Evolutionary conservation across 2,329 filamentous ascomycete species (phyloP), one percentile per base, ranked within the genome.

Genomic region (Phialophora verrucosa): DNA sequence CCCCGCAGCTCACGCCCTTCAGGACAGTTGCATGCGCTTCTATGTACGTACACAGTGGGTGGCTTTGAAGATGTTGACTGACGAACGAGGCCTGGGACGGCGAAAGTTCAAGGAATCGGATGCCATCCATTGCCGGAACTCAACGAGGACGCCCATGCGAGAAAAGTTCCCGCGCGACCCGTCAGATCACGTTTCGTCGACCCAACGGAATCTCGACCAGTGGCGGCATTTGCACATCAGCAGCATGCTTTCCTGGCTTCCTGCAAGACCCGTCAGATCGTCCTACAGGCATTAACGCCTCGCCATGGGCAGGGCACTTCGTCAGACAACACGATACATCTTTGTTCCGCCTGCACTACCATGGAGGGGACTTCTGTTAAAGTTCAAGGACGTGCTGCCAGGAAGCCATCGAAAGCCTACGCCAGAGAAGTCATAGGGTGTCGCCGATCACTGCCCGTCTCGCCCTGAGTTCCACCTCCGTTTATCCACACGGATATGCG

Each of bases 1-100:
- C 49, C 49, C 49, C 49, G 20, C 49, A 53, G 49, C 49, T 53
- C 14, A n/a, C n/a, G 49, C 49, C n/a, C 38, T 44, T 20, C 38
- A 44, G 38, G 14, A 44, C 38, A 7, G 38, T 11, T n/a, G 38
- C 38, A 44, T 44, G 14, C 38, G 17, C 14, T 8, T 44, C 38
- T 44, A n/a, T n/a, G n/a, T n/a, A n/a, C n/a, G n/a, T n/a, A 44
- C 38, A 5, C 12, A 14, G 35, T 42, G 4, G 2, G 14, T 44
- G 38, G 7, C 5, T 6, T 44, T n/a, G 17, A 44, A n/a, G 38
- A 44, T 8, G 38, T n/a, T 44, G 38, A n/a, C 12, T 1, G 14
- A 44, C 20, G 17, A 5, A n/a, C 17, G 17, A n/a, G 14, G 17
- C 38, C 38, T 44, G 17, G 38, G 38, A n/a, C 17, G 4, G 38